Evolutionary conservation across 1,284 basidiomycete species (phyloP).

Genomic region (Wolfiporia cocos): DNA sequence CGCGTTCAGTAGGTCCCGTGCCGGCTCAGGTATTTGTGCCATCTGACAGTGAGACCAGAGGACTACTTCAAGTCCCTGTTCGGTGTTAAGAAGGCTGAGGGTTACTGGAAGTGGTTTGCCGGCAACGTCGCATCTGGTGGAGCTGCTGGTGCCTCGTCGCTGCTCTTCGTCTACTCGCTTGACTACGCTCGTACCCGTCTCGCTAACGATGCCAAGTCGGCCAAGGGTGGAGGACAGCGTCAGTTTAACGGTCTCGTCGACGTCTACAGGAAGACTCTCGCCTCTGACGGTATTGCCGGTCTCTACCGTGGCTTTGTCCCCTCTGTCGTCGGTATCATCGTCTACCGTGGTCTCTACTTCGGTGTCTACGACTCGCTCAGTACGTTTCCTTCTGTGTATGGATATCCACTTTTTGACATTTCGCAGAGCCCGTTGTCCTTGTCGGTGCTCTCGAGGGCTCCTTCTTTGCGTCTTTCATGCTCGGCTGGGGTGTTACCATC

Average conservation of each 20-base stretch:
- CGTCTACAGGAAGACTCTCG: conserved; percentile 92
- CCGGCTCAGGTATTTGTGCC: neutral
- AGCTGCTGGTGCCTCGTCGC: conserved; percentile 93
- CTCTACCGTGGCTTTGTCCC: conserved; percentile 96
- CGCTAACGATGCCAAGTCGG: conserved; percentile 93
- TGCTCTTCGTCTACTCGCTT: conserved; percentile 96
- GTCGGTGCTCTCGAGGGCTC: conserved; percentile 85
- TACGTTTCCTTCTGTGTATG: conserved; percentile 32
- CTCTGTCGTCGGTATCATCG: conserved; percentile 92
- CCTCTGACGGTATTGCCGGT: conserved; percentile 83
- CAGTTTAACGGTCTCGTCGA: conserved; percentile 96
- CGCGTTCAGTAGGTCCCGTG: conserved; percentile 71
- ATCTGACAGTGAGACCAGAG: conserved; percentile 47
- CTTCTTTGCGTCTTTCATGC: conserved; percentile 87
- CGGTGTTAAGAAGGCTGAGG: conserved; percentile 85
- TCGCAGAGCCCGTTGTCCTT: conserved; percentile 85
- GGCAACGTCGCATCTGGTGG: conserved; percentile 96
- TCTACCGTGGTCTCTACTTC: conserved; percentile 96
- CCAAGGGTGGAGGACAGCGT: conserved; percentile 85
- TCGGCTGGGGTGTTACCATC: conserved; percentile 94
- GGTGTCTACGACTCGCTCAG: conserved; percentile 93
- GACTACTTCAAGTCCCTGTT: conserved; percentile 96
- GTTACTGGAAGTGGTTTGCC: conserved; percentile 88
- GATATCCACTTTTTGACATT: conserved; percentile 9
- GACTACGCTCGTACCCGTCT: conserved; percentile 98